Base-by-base conservation (phyloP, 108 stramenopile genomes). In the Stephanodiscus triporus region DNA sequence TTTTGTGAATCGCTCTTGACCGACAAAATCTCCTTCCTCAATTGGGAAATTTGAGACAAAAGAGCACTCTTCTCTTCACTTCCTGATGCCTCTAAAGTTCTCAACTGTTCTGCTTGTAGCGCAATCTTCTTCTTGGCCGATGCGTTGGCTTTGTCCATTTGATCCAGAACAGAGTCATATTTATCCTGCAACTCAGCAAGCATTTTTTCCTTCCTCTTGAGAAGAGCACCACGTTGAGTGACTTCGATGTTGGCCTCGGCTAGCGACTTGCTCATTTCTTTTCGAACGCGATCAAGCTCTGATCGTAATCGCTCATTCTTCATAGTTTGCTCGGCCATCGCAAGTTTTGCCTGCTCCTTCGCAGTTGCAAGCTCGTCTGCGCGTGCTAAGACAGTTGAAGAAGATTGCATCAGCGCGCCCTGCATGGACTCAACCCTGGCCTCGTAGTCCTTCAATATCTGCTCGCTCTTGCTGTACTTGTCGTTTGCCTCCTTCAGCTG, bases 181-280 rank as follows among this genome's bases (percentile, higher is more conserved):
- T 72, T 72, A 4, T 53, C 32, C 50, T 69, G 58, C 73, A 81
- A 62, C 51, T 68, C 54, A 53, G 68, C 73, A 14, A 68, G 65
- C 38, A 67, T 26, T 3, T 19, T 20, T 26, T 81, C 80, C 68
- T 81, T 81, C 20, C n/a, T 69, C 29, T 74, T 60, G 5, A 81
- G 63, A 4, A 66, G 56, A 32, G 56, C 50, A 22, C 51, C 68
- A 9, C 72, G 72, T 42, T 65, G 67, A 22, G 63, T 36, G 49
- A 74, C 70, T 26, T 81, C 80, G 3, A 27, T 48, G 45, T 74
- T 73, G 32, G 68, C 73, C 43, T 74, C 20, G 9, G 54, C 59
- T 53, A 81, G 57, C 11, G 80, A 69, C 17, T 45, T 56, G 48
- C 43, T 63, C 80, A 74, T 81, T 43, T 81, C 73, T 23, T 69